Conservation (phyloP, 768 basidiomycete genomes). For the Panus rudis region DNA sequence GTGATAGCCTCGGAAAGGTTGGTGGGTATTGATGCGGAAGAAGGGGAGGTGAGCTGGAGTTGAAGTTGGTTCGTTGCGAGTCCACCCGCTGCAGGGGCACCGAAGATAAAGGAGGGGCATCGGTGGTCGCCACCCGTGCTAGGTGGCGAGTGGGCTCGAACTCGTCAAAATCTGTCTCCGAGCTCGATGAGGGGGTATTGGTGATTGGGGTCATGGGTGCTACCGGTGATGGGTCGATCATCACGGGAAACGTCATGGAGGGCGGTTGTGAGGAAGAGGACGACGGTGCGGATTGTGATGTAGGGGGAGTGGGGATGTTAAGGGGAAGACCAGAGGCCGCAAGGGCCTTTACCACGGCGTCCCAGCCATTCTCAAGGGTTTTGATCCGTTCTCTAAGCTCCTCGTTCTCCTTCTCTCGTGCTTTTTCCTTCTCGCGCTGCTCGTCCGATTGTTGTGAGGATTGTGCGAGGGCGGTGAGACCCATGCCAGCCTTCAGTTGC, state of each 20-base stretch:
- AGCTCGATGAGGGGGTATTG: slow-evolving; percentile 29
- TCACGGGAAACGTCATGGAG: slow-evolving; percentile 24
- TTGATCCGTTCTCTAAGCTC: slow-evolving; percentile 71
- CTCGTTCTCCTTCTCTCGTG: slow-evolving; percentile 59
- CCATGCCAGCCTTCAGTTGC: slow-evolving; percentile 51
- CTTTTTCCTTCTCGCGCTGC: slow-evolving; percentile 31
- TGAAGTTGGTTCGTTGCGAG: slow-evolving; percentile 25
- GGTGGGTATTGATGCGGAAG: slow-evolving; percentile 12
- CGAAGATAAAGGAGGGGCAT: slow-evolving; percentile 40
- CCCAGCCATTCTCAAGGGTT: slow-evolving; percentile 77
- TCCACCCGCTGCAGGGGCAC: slow-evolving; percentile 95
- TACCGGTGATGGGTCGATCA: slow-evolving; percentile 24
- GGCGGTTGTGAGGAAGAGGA: slow-evolving; percentile 19
- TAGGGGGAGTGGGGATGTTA: slow-evolving; percentile 28
- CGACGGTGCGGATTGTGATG: slow-evolving; percentile 21
- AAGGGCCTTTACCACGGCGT: slow-evolving; percentile 70
- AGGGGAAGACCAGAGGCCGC: slow-evolving; percentile 60
- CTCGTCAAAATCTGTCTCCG: slow-evolving; percentile 26
- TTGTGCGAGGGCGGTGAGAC: slow-evolving; percentile 23
- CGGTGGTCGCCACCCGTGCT: slow-evolving; percentile 94
- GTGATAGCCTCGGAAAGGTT: slow-evolving; percentile 20
- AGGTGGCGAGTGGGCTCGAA: slow-evolving; percentile 86
- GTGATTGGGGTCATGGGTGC: slow-evolving; percentile 30
- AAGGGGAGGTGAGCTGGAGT: slow-evolving; percentile 29
- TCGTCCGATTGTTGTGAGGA: slow-evolving; percentile 25